Percentiles rank a stretch among this genome's conserved stretches.
These are phyloP conservation scores for Plasmodium cynomolgi DNA, from an alignment of 169 alveolate species.

Conservation along the genomic window DNA sequence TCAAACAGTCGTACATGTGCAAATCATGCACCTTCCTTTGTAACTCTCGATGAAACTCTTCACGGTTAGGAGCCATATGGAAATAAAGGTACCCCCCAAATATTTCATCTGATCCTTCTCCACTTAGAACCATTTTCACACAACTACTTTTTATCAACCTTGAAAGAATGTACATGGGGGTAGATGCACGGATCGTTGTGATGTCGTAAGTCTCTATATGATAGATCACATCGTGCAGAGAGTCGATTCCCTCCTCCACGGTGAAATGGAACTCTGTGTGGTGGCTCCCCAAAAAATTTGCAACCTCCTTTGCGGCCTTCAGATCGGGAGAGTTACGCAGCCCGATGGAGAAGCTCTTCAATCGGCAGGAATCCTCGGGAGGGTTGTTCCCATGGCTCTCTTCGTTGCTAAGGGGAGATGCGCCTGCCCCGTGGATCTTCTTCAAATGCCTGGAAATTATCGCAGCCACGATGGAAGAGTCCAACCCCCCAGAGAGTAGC, in stretches of 20 bases:
- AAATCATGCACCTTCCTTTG: conserved; percentile 84
- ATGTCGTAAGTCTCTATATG: conserved; percentile 90
- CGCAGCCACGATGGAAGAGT: conserved; percentile 88
- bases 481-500: conserved; percentile 91
- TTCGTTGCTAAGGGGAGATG: background rate
- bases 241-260: conserved; percentile 84
- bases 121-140: conserved; percentile 88
- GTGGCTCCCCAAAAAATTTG: conserved; percentile 85
- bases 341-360: conserved; percentile 70
- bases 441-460: conserved; percentile 78
- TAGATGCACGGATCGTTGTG: conserved; percentile 91
- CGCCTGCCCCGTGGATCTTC: background rate
- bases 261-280: conserved; percentile 89
- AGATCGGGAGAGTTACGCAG: conserved; percentile 45
- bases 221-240: conserved; percentile 87
- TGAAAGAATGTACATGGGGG: conserved; percentile 90
- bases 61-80: conserved; percentile 88
- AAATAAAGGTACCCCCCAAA: conserved; percentile 91
- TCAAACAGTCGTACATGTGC: conserved; percentile 85
- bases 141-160: conserved; percentile 83
- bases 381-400: conserved; percentile 23
- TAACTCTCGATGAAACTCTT: conserved; percentile 87
- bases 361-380: background rate
- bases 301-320: conserved; percentile 73
- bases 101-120: conserved; percentile 92